Conservation (phyloP, 768 basidiomycete genomes). For the Lentinula sp. region DNA sequence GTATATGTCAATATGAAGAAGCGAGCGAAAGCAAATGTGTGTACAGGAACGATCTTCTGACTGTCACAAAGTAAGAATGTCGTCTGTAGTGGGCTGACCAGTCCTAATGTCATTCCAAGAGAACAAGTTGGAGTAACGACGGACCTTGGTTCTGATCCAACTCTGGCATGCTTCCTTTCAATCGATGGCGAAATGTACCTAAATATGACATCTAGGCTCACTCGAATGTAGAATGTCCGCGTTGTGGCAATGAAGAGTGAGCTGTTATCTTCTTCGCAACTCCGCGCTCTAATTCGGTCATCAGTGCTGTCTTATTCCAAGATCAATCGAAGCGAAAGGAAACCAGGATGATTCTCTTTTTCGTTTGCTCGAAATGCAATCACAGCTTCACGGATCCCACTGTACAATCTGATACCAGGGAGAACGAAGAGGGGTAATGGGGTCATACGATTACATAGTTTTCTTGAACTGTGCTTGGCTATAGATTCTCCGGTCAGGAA, state of each 20-base stretch:
- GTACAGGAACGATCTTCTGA: conserved; percentile 89
- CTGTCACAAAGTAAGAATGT: conserved; percentile 71
- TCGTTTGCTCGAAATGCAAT: conserved; percentile 80
- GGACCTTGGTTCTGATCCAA: conserved; percentile 85
- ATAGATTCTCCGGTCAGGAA: background rate
- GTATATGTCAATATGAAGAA: conserved; percentile 86
- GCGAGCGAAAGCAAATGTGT: conserved; percentile 84
- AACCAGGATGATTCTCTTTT: conserved; percentile 92
- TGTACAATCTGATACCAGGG: conserved; percentile 33
- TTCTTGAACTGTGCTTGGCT: background rate
- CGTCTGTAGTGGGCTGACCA: background rate
- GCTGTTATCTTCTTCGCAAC: conserved; percentile 19
- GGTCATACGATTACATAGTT: background rate
- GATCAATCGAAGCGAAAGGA: conserved; percentile 97
- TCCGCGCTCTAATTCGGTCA: background rate
- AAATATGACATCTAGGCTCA: conserved; percentile 52
- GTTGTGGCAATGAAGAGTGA: conserved; percentile 79
- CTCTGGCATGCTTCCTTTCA: conserved; percentile 48
- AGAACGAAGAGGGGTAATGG: conserved; percentile 1
- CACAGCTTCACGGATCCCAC: conserved; percentile 69
- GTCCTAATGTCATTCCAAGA: conserved; percentile 31
- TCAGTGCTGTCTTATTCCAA: conserved; percentile 88
- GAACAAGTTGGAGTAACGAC: conserved; percentile 91
- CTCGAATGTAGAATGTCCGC: conserved; percentile 76
- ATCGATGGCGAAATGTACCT: background rate